Evolutionary conservation across 2,329 filamentous ascomycete species (phyloP), one percentile per base, ranked within the genome.

Genomic region (Apiospora phragmitis): DNA sequence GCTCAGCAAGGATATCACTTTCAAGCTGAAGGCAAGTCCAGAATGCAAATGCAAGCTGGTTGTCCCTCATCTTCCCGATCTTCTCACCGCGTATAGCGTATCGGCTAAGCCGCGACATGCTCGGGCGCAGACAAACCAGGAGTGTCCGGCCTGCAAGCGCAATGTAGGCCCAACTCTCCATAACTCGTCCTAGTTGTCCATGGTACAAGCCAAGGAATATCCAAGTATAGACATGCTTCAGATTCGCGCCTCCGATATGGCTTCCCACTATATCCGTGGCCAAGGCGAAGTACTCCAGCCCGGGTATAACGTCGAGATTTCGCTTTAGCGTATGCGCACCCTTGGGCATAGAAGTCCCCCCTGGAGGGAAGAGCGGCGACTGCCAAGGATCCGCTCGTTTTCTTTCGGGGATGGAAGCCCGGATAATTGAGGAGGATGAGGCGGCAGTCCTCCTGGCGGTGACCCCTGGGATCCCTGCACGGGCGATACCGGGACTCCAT

Each of bases 1-100:
- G 86, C 81, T 99, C 96, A 3, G 96, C 96, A 65, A 98, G 87
- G 65, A 98, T 94, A 80, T 98, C 95, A 80, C 94, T 97, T 81
- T 98, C 95, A 14, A 98, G 86, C 78, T 98, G 95, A 73, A 98
- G 84, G 79, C 94, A 97, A 9, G 95, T 96, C 95, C 95, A 98
- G 77, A 95, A 98, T 0, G 94, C 92, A 75, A 97, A 87, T 18
- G 92, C 85, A 45, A 92, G 85, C 70, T 92, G 85, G 77, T 94
- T 93, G 75, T 91, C 88, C 65, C 83, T 75, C 70, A 79, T 81
- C 49, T 84, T 85, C 49, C 80, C 68, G 41, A 85, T 75, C 35
- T 76, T 78, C 45, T 73, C 74, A 21, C 75, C 75, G 43, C 80
- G 75, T 1, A 76, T 75, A 71, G 84, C 83, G 68, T 85, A 77